Base-by-base conservation (phyloP, 768 basidiomycete genomes). In the Albatrellus ellisii region DNA sequence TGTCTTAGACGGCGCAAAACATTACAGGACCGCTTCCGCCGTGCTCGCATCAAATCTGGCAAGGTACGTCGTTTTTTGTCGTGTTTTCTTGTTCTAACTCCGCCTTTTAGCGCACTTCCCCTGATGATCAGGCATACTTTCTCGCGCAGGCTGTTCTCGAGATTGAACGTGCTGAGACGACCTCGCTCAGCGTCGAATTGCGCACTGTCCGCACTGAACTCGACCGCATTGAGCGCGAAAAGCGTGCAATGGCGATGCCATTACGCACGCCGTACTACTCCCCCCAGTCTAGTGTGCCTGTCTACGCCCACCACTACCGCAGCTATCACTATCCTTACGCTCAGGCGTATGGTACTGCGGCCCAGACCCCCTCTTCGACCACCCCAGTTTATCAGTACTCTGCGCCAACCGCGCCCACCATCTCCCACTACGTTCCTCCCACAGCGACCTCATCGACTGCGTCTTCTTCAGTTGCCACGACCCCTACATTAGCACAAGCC, bases 151-250 rank as follows among this genome's bases (percentile, higher is more conserved):
- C 71, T 26, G 63, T 77, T 32, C 49, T 84, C 36, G 85, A 87
- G 41, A 59, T 66, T 0, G 83, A 87, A 46, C 73, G 82, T 17
- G 59, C 69, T 9, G 80, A 81, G 47, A 74, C 71, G 9, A 63
- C 74, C 1, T 54, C 62, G 41, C 54, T 82, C 18, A 74, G 63
- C 42, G 66, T 66, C 18, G 78, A 85, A 49, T 59, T 85, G 39
- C 74, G 79, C 42, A 65, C 65, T 26, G 73, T 74, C 18, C 70
- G 79, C 25, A 61, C 69, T 31, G 79, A 85, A 46, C 61, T 77
- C 40, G 85, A 87, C 51, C 70, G 69, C 42, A 55, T 78, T 41
- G 77, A 84, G 49, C 69, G 77, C 46, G 78, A 81, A 60, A 81
- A 79, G 56, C 79, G 79, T 24, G 62, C 66, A 12, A 61, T 58